A percentile compares a stretch with the other conserved stretches of the same genome.
Evolutionary conservation across 1,139 yeast genomes (phyloP).

Genomic region (Arxiozyma bovina): DNA sequence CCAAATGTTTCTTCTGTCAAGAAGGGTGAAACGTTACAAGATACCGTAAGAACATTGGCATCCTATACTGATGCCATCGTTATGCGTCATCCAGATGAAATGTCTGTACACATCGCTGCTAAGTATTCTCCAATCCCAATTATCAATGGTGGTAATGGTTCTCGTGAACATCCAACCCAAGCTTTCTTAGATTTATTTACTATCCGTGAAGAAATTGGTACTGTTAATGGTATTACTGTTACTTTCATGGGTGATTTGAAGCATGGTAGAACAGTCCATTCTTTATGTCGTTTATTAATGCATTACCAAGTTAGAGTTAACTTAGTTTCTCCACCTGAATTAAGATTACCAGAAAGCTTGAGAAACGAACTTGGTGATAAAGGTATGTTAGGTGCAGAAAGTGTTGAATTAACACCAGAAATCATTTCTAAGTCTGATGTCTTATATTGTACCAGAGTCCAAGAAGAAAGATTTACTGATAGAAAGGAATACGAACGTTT

Average conservation of each 20-base stretch:
- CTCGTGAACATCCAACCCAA: constrained; percentile 97
- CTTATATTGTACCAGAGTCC: constrained; percentile 95
- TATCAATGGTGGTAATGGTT: constrained; percentile 95
- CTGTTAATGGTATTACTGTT: constrained; percentile 94
- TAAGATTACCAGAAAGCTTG: constrained; percentile 69
- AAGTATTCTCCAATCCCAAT: constrained; percentile 96
- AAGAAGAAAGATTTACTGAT: constrained; percentile 86
- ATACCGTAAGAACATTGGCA: constrained; percentile 88
- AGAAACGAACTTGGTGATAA: constrained; percentile 53
- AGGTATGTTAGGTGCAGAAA: constrained; percentile 65
- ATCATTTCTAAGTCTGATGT: constrained; percentile 87
- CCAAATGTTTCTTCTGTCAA: constrained; percentile 84
- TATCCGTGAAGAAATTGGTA: constrained; percentile 96
- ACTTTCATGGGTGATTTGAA: constrained; percentile 99
- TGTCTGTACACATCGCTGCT: constrained; percentile 88
- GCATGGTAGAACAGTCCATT: constrained; percentile 97
- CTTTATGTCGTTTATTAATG: constrained; percentile 80
- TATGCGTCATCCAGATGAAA: constrained; percentile 90
- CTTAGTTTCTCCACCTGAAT: constrained; percentile 83
- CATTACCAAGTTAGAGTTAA: constrained; percentile 91
- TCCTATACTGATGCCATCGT: constrained; percentile 96
- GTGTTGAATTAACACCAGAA: constrained; percentile 69
- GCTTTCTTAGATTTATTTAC: constrained; percentile 96
- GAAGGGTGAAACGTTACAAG: constrained; percentile 98
- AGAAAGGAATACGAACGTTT: constrained; percentile 72